These are phyloP conservation scores for Elsinoe perseae DNA, from an alignment of 2,329 filamentous ascomycete genomes.

Conservation along the genomic window DNA sequence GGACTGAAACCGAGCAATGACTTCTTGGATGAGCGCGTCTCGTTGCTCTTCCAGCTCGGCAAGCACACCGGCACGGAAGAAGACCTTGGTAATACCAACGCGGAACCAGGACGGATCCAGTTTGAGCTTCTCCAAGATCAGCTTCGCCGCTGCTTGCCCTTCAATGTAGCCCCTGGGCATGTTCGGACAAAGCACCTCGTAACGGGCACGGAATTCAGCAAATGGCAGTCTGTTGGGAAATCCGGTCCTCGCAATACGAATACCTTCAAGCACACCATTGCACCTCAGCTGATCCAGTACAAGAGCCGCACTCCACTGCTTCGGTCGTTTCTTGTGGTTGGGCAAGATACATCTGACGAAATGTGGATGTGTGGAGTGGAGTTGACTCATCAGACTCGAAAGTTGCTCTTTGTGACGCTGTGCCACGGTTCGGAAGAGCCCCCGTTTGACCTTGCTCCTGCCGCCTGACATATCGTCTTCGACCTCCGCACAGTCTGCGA, in stretches of 20 bases:
- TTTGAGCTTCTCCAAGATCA: constrained; percentile 83
- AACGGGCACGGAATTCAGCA: constrained; percentile 87
- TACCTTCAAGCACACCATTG: constrained; percentile 98
- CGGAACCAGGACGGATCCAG: constrained; percentile 82
- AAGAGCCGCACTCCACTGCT: constrained; percentile 83
- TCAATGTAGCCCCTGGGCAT: constrained; percentile 89
- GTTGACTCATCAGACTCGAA: constrained; percentile 88
- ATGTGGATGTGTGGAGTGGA: constrained; percentile 94
- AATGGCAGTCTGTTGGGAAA: constrained; percentile 93
- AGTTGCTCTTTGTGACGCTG: constrained; percentile 97
- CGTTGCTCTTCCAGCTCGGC: constrained; percentile 95
- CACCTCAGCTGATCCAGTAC: constrained; percentile 96
- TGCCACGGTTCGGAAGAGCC: constrained; percentile 90
- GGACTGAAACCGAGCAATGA: constrained; percentile 89
- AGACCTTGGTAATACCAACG: constrained; percentile 93
- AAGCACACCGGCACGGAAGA: constrained; percentile 92
- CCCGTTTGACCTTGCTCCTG: constrained; percentile 85
- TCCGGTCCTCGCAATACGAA: constrained; percentile 90
- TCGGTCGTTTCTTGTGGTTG: constrained; percentile 95
- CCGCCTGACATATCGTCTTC: constrained; percentile 65
- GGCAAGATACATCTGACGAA: constrained; percentile 97
- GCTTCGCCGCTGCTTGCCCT: constrained; percentile 72
- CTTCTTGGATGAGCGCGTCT: constrained; percentile 84
- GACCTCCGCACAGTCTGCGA: constrained; percentile 75
- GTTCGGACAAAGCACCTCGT: constrained; percentile 83